Evolutionary conservation across 306 rosid species (phyloP).

Genomic region (Hippophae rhamnoides): DNA sequence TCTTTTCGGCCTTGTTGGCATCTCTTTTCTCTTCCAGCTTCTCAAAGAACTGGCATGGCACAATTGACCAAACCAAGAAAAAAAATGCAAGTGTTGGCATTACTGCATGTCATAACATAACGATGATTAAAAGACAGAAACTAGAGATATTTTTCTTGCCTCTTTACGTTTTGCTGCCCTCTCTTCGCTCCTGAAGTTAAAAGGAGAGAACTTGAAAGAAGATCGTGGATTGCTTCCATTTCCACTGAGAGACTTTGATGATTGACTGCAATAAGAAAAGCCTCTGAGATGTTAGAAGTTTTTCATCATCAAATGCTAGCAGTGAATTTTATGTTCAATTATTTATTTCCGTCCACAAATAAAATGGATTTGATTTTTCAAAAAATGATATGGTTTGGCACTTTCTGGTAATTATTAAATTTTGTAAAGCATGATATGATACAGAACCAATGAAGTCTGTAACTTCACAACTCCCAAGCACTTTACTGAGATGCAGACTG

Average conservation of each 20-base stretch:
- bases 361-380: neutral
- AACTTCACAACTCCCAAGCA: neutral
- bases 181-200: conserved; percentile 74
- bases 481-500: conserved; percentile 9
- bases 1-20: conserved; percentile 42
- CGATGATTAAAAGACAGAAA: conserved; percentile 4
- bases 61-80: neutral
- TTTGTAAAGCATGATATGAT: no score
- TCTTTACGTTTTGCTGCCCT: conserved; percentile 88
- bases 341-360: neutral
- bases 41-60: conserved; percentile 50
- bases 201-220: conserved; percentile 41
- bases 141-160: conserved; percentile 33
- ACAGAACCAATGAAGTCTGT: neutral
- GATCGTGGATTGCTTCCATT: conserved; percentile 30
- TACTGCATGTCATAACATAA: neutral
- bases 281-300: conserved; percentile 1
- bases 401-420: no score
- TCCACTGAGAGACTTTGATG: conserved; percentile 28
- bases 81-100: neutral
- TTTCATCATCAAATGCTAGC: neutral
- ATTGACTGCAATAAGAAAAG: conserved; percentile 37
- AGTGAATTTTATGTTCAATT: neutral
- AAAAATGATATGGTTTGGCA: neutral
- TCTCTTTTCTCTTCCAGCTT: conserved; percentile 50